Evolutionary conservation across 176 grass and related monocot genomes (phyloP).

Genomic region (Oryza punctata): DNA sequence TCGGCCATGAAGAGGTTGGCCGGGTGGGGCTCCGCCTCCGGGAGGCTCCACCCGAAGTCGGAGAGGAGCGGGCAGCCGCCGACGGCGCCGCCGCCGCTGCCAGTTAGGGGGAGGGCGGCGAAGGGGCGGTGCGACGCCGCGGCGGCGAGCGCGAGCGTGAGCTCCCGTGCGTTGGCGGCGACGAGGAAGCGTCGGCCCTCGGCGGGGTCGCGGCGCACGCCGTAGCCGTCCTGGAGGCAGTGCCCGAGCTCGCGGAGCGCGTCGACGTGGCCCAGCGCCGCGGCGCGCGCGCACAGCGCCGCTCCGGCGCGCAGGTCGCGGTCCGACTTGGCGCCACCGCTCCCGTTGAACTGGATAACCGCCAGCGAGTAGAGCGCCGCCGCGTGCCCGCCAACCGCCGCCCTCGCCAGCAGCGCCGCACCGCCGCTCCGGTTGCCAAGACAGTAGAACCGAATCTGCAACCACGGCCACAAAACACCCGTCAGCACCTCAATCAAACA

Average conservation of each 20-base stretch:
- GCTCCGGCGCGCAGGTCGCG: constrained; percentile 69
- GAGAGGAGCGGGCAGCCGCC: constrained; percentile 47
- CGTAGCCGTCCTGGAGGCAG: constrained; percentile 92
- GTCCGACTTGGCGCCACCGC: constrained; percentile 70
- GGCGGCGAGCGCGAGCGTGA: constrained; percentile 46
- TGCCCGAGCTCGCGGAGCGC: constrained; percentile 88
- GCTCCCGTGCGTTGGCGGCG: constrained; percentile 64
- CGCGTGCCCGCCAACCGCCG: constrained; percentile 70
- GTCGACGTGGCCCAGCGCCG: constrained; percentile 71
- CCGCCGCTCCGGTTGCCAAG: constrained; percentile 59
- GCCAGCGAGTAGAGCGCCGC: constrained; percentile 80
- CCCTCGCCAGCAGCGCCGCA: constrained; percentile 63
- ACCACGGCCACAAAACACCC: not conserved
- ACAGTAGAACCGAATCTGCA: constrained; percentile 84
- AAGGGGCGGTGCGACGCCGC: not conserved
- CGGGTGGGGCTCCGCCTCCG: constrained; percentile 60
- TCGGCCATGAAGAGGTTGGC: constrained; percentile 75
- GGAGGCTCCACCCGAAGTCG: constrained; percentile 60
- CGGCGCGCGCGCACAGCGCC: constrained; percentile 74
- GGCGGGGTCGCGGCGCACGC: constrained; percentile 54
- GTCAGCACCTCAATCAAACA: not conserved
- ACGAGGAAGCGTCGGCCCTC: constrained; percentile 69
- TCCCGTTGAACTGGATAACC: constrained; percentile 86
- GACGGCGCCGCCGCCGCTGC: too few relatives aligned
- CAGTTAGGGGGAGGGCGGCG: not conserved